Conservation (phyloP, 1,284 basidiomycete species). For the Ganoderma lucidum region DNA sequence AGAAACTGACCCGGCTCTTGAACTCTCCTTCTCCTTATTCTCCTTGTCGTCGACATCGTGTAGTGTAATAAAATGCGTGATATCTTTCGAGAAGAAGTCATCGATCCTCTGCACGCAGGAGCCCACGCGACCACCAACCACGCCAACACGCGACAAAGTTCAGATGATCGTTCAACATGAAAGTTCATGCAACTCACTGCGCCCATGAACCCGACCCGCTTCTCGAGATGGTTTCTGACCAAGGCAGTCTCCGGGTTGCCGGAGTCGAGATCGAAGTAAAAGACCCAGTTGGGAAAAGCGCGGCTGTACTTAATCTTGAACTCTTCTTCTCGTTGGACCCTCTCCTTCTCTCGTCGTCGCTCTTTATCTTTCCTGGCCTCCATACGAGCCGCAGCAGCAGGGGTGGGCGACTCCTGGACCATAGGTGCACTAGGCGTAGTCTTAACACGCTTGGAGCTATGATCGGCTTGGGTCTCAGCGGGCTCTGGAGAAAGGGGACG, state of each 20-base stretch:
- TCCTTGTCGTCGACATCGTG: slow-evolving; percentile 67
- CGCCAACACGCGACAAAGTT: slow-evolving; percentile 4
- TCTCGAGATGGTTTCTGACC: slow-evolving; percentile 56
- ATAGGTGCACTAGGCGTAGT: slow-evolving; percentile 30
- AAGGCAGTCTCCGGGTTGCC: slow-evolving; percentile 56
- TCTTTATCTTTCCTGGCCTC: slow-evolving; percentile 49
- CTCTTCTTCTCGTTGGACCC: slow-evolving; percentile 60
- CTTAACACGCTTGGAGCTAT: slow-evolving; percentile 45
- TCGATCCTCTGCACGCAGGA: slow-evolving; percentile 68
- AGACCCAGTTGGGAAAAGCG: slow-evolving; percentile 85
- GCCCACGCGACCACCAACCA: background rate
- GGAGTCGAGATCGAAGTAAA: slow-evolving; percentile 85
- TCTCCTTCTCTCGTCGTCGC: slow-evolving; percentile 48
- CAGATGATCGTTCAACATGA: slow-evolving; percentile 8
- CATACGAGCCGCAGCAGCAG: slow-evolving; percentile 35
- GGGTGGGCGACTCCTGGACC: slow-evolving; percentile 31
- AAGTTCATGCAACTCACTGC: slow-evolving; percentile 65
- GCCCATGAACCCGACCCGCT: slow-evolving; percentile 72
- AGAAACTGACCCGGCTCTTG: slow-evolving; percentile 8
- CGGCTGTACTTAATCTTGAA: slow-evolving; percentile 87
- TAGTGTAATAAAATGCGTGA: slow-evolving; percentile 86
- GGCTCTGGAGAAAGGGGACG: slow-evolving; percentile 73
- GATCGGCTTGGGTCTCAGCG: slow-evolving; percentile 41
- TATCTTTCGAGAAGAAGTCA: slow-evolving; percentile 85
- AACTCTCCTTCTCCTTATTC: slow-evolving; percentile 52